Base-by-base conservation (phyloP, 306 rosid species). In the Pueraria montana region DNA sequence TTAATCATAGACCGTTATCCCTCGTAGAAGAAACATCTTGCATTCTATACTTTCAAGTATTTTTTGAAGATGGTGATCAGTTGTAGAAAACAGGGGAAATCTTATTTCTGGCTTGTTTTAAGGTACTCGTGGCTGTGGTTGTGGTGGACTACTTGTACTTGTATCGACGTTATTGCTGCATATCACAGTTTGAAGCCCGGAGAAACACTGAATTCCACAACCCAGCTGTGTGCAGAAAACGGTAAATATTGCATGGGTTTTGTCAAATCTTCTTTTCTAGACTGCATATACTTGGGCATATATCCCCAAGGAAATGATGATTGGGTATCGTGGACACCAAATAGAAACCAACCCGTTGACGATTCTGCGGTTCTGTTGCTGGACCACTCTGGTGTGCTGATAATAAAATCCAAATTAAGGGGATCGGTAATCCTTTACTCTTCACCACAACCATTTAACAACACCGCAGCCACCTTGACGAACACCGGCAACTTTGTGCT, bases 401-500 rank as follows among this genome's bases (percentile, higher is more conserved):
- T 79, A 52, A 42, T 83, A 3, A 21, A 62, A 34, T 32, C 53
- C 5, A 5, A 50, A 65, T 20, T 23, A 32, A 7, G 11, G 1
- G n/a, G 68, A 18, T 75, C 84, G 3, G 14, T 62, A 11, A 50
- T 79, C 13, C 38, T 86, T 0, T 79, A 52, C 73, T 45, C 77
- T 30, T 5, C 85, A 30, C 24, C 78, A 48, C 50, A 55, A 71
- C 12, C 81, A 0, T 3, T 4, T 0, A 61, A 8, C 59, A 80
- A 21, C n/a, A 38, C 63, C 10, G 2, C 56, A 23, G 86, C 88
- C 8, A 64, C 83, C 2, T 18, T 86, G 7, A 52, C 77, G 12
- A 80, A 82, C 46, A 32, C 65, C 0, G 86, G 84, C 10, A 82
- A 86, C 49, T 82, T 86, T 59, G 75, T 67, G 46, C 56, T 86